These are phyloP conservation scores for Tagetes patula DNA, from an alignment of 129 eudicot species.

Conservation along the genomic window DNA sequence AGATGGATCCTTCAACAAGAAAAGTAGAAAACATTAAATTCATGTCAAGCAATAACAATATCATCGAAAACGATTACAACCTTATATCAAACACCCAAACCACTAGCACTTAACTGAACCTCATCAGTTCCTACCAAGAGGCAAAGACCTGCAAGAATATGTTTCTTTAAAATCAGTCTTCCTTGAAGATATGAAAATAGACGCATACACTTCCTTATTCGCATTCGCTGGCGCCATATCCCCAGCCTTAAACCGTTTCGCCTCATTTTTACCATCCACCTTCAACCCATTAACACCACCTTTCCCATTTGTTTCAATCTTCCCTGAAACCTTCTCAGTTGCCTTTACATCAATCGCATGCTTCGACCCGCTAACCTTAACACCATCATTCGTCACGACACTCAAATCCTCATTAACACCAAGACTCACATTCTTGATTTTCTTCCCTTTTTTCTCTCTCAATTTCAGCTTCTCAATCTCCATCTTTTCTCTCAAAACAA, in stretches of 20 bases:
- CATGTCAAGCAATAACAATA: constrained; percentile 8
- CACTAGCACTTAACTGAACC: constrained; percentile 20
- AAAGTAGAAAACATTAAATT: neutral
- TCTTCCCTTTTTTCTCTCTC: constrained; percentile 66
- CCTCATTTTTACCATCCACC: constrained; percentile 35
- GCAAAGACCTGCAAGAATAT: constrained; percentile 75
- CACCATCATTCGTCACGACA: constrained; percentile 22
- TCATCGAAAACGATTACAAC: constrained; percentile 11
- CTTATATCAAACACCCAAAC: constrained; percentile 17
- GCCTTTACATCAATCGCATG: constrained; percentile 51
- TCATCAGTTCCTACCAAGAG: constrained; percentile 78
- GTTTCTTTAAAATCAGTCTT: constrained; percentile 83
- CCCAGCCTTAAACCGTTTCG: constrained; percentile 59
- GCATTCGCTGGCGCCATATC: constrained; percentile 71
- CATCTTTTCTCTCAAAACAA: constrained; percentile 55
- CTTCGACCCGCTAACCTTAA: constrained; percentile 54
- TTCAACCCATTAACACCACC: constrained; percentile 40
- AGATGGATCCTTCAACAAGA: neutral
- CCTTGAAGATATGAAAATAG: constrained; percentile 84
- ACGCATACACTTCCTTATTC: constrained; percentile 75
- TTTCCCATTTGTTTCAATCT: constrained; percentile 46
- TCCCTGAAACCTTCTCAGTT: constrained; percentile 28
- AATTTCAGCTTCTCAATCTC: constrained; percentile 46
- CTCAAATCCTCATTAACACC: constrained; percentile 27
- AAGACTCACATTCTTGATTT: constrained; percentile 37